Evolutionary conservation across 805 yeast genomes (phyloP), one percentile per base, ranked within the genome.

Genomic region (Starmera pachycereana): DNA sequence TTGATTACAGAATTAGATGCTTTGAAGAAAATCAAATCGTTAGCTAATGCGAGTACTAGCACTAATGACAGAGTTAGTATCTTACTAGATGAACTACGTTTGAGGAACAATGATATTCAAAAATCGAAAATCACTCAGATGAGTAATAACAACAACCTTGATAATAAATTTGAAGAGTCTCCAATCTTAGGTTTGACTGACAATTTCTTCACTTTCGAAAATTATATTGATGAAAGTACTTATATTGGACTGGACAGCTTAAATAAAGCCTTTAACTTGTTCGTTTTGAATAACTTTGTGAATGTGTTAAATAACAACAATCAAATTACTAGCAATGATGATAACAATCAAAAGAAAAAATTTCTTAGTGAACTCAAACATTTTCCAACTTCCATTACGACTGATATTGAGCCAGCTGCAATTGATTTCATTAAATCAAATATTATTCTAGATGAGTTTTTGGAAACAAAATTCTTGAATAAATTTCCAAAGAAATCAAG

Each of bases 1-100:
- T 53, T 74, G 34, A 54, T 63, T 36, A 42, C 61, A 4, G 68
- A 65, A 39, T 41, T 63, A 34, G 60, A 57, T 27, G 42, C 48
- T 12, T 42, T 61, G 29, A 56, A 51, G 44, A 22, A 22, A 22
- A 22, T 22, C 7, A 37, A 37, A 32, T 33, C 39, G 28, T 18
- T 13, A 33, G 7, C 29, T 14, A 27, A 33, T 40, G 16, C n/a
- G 32, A 40, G 4, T 35, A 35, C 25, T 32, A 29, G 35, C 36
- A 39, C 9, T n/a, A 29, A 32, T 12, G 16, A 18, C 13, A 37
- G 36, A 37, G 29, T 7, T 7, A 8, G 7, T 22, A 22, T 22
- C 9, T 22, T 8, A 22, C 9, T 22, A 8, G 9, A 7, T 22
- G 27, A 8, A 22, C 7, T 8, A 22, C 27, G 7, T 5, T 8